Conservation (phyloP, 2,329 filamentous ascomycete genomes). For the Botrytis medusae region DNA sequence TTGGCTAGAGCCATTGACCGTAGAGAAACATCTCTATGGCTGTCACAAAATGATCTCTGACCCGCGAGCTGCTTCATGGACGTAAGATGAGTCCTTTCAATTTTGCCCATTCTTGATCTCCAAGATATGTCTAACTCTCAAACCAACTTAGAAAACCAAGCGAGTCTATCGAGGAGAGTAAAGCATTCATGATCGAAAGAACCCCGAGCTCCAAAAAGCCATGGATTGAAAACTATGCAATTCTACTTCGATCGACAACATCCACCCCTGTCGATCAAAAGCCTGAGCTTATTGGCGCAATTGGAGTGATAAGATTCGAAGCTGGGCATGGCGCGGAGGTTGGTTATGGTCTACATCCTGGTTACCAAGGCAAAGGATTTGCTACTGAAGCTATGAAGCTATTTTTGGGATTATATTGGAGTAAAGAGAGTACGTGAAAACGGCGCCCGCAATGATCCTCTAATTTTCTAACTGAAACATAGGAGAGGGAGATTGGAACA, state of each 20-base stretch:
- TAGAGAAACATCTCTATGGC: conserved; percentile 29
- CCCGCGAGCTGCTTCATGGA: conserved; percentile 22
- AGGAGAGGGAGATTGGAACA: conserved; percentile 23
- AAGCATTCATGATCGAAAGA: conserved; percentile 17
- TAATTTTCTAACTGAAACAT: not conserved
- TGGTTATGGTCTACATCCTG: conserved; percentile 27
- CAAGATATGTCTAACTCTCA: not conserved
- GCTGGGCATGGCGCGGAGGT: conserved; percentile 27
- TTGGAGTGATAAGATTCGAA: conserved; percentile 25
- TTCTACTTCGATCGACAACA: conserved; percentile 25
- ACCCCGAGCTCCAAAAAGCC: conserved; percentile 23
- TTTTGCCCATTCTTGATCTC: not conserved
- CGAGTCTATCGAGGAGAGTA: conserved; percentile 19
- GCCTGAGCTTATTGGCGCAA: conserved; percentile 26
- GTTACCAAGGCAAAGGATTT: conserved; percentile 27
- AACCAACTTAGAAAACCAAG: not conserved
- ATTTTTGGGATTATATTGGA: conserved; percentile 24
- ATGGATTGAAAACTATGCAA: conserved; percentile 31
- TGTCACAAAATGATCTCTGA: conserved; percentile 27
- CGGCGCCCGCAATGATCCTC: not conserved
- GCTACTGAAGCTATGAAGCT: conserved; percentile 28
- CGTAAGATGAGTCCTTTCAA: conserved; percentile 20
- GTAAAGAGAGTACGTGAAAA: conserved; percentile 13
- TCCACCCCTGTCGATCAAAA: not conserved
- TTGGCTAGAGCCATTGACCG: conserved; percentile 27